Base-by-base conservation (phyloP, 305 asterid genomes). In the Nicotiana rustica region DNA sequence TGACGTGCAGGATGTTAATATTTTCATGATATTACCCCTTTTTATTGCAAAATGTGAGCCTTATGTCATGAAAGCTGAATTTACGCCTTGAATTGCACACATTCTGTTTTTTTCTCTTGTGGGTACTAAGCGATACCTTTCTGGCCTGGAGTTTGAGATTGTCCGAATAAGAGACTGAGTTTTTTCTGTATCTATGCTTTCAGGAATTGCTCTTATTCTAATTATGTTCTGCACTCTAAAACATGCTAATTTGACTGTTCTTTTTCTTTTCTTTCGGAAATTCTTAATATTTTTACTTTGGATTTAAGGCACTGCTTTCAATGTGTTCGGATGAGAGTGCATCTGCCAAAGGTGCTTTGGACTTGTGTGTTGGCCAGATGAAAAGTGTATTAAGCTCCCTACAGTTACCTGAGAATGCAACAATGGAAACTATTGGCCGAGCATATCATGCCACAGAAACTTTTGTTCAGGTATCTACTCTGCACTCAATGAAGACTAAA, bases 401-500 rank as follows among this genome's bases (percentile, higher is more conserved):
- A 84, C 97, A 92, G 84, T 82, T 96, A 83, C 98, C 97, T 57
- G 97, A 89, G 91, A 90, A 87, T 82, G 97, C 98, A 90, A 91
- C 99, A 59, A 91, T 96, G 99, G 98, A 96, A 87, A 90, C 91
- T 81, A 90, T 95, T 82, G 98, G 99, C 77, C 92, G 96, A 81
- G 99, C 98, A 85, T 96, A 96, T 89, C 97, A 93, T 84, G 98
- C 98, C 83, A 96, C 98, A 19, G 99, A 96, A 92, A 93, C 97
- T 85, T 92, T 93, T 86, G 99, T 96, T 78, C 98, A 96, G 98
- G 99, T 96, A 78, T 83, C 78, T 80, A 67, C 71, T 88, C 84
- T 79, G 84, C 81, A 55, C 17, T 67, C 68, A 44, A 66, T 80
- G 80, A 64, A 80, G 82, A 79, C 77, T 49, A 61, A 47, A 82